A percentile compares a stretch with the other conserved stretches of the same genome.
These are phyloP conservation scores for Ophiostoma sp. DNA, from an alignment of 2,329 filamentous ascomycete genomes.

Conservation along the genomic window DNA sequence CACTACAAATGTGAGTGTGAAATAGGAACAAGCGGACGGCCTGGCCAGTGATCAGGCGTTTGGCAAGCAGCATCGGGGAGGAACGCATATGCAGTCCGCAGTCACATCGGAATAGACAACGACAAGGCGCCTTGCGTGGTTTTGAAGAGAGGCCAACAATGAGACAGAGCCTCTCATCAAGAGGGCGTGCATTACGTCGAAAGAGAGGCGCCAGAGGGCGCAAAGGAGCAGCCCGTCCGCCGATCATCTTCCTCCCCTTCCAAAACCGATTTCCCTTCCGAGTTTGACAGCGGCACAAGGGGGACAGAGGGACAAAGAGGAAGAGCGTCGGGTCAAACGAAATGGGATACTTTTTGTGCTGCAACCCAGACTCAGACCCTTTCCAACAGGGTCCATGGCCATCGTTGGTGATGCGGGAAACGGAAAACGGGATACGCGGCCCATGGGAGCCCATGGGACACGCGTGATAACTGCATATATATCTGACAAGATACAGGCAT, in stretches of 20 bases:
- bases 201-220: not conserved
- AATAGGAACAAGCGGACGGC: too few species aligned
- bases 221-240: not conserved
- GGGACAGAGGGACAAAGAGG: not conserved
- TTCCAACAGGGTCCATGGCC: not conserved
- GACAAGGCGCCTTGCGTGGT: not conserved
- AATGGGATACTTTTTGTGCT: not conserved
- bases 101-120: slow-evolving; percentile 10
- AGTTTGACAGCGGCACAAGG: not conserved
- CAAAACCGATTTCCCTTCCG: not conserved
- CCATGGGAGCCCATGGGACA: not conserved
- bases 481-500: not conserved
- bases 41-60: not conserved
- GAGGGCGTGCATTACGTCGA: not conserved
- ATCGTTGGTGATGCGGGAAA: not conserved
- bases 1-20: not conserved
- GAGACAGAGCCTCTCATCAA: not conserved
- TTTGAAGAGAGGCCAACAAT: not conserved
- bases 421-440: not conserved
- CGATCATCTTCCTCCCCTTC: slow-evolving; percentile 1
- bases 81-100: slow-evolving; percentile 15
- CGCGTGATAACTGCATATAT: not conserved
- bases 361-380: not conserved
- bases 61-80: not conserved
- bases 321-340: not conserved